Evolutionary conservation across 2,329 filamentous ascomycete genomes (phyloP).

Genomic region (Rachicladosporium sp.): DNA sequence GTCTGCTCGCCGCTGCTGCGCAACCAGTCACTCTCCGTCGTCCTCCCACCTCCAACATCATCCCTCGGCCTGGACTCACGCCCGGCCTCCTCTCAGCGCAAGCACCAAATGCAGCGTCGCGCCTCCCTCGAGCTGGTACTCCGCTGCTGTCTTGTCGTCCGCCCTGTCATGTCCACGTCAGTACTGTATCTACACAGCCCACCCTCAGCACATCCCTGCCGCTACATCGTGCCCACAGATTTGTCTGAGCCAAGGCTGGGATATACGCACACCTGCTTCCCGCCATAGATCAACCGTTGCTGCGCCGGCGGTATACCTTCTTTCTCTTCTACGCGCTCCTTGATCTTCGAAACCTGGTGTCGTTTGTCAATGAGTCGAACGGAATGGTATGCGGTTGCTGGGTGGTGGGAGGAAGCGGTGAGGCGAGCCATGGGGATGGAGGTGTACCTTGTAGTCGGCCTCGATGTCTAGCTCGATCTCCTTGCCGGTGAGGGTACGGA

Average conservation of each 20-base stretch:
- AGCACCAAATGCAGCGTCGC: slow-evolving; percentile 92
- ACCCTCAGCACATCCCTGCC: background rate
- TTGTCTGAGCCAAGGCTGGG: too few relatives aligned
- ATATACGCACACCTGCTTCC: slow-evolving; percentile 77
- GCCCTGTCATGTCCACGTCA: slow-evolving; percentile 45
- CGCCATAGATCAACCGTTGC: slow-evolving; percentile 89
- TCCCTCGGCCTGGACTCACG: too few relatives aligned
- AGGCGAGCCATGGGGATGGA: background rate
- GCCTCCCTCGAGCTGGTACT: slow-evolving; percentile 84
- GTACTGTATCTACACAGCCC: background rate
- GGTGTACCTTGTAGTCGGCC: slow-evolving; percentile 70
- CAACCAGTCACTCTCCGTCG: too few relatives aligned
- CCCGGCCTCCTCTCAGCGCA: slow-evolving; percentile 69
- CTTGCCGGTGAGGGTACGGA: slow-evolving; percentile 94
- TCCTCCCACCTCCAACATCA: too few relatives aligned
- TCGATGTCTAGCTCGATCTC: slow-evolving; percentile 98
- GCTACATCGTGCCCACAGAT: too few relatives aligned
- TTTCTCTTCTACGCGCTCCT: slow-evolving; percentile 98
- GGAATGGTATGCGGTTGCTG: background rate
- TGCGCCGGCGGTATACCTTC: slow-evolving; percentile 96
- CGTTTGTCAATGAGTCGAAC: background rate
- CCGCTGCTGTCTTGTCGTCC: slow-evolving; percentile 84
- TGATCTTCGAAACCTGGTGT: slow-evolving; percentile 76
- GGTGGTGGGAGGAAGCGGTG: background rate
- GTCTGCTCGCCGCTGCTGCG: too few relatives aligned